Base-by-base conservation (phyloP, 2,329 filamentous ascomycete species). In the Calonectria hongkongensis region DNA sequence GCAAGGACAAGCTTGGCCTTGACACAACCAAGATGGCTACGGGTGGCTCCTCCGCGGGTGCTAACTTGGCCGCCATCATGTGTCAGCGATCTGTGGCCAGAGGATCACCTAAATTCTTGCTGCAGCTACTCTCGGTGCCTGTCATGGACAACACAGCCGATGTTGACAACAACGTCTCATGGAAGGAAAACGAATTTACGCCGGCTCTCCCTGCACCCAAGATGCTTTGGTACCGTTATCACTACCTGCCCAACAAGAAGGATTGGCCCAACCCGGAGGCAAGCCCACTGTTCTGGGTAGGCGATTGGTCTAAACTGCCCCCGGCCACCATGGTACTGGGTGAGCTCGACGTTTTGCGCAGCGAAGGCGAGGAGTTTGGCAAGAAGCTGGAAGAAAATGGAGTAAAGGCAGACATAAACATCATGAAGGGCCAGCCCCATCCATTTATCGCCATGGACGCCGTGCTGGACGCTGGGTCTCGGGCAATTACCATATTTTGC, bases 231-330 rank as follows among this genome's bases (percentile, higher is more conserved):
- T 56, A 56, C 18, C 51, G 51, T 27, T 3, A 36, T 15, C 51
- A 66, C 21, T 66, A 66, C 80, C 84, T 92, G 2, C 89, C 89
- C 0, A 82, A 88, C 50, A 69, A 83, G 28, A 78, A 77, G 2
- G 85, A 87, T 66, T 87, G 88, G 85, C 76, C 78, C 2, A 82
- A 89, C 41, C 87, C 88, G 0, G 89, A 91, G 78, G 88, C 90
- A 0, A 90, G 88, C 58, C 88, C 89, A 2, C 78, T 91, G 60
- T 83, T 91, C 25, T 89, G 88, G 81, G 33, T 79, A 1, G 86
- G 85, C 2, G 85, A 88, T 63, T 91, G 89, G 86, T 80, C 83
- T 2, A 81, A 82, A 64, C 80, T 90, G 65, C 89, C 90, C 0
- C 51, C 28, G 9, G 51, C 51, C 12, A 33, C 28, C 18, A 56